phyloP scores from a whole-genome alignment of 2,329 filamentous ascomycete genomes.

The Sphaerulina musiva region DNA sequence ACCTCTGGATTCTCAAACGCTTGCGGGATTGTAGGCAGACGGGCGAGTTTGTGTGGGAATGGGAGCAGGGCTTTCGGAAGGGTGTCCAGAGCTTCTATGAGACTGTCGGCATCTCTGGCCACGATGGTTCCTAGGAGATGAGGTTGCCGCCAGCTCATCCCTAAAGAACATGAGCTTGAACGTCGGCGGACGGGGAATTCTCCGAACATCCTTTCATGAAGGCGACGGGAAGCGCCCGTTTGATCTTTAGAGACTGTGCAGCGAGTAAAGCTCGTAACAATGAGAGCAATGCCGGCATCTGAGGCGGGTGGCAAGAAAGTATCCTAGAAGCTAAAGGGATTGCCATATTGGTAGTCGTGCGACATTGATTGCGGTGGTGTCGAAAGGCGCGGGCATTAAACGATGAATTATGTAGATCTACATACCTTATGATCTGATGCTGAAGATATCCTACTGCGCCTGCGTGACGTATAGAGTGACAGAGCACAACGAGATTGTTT shows the following conservation, averaged over 20 bases:
- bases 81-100: constrained; percentile 41
- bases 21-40: constrained; percentile 47
- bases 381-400: not conserved
- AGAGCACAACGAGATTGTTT: not conserved
- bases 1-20: constrained; percentile 54
- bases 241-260: not conserved
- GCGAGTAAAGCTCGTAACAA: too few relatives aligned
- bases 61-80: constrained; percentile 45
- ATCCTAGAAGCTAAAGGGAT: not conserved
- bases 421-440: too few relatives aligned
- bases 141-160: not conserved
- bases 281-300: not conserved
- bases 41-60: constrained; percentile 47
- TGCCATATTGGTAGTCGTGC: not conserved
- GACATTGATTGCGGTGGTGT: not conserved
- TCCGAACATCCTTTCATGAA: not conserved
- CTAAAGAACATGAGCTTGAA: not conserved
- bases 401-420: too few relatives aligned
- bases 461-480: too few relatives aligned
- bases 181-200: not conserved
- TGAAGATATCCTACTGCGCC: too few relatives aligned
- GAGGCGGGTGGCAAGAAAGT: not conserved
- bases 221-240: not conserved
- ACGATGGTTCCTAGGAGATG: not conserved
- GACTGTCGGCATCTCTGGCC: constrained; percentile 26